A percentile compares a stretch with the other conserved stretches of the same genome.
phyloP scores from a whole-genome alignment of 768 basidiomycete species.

The Boletus tomentosulus region DNA sequence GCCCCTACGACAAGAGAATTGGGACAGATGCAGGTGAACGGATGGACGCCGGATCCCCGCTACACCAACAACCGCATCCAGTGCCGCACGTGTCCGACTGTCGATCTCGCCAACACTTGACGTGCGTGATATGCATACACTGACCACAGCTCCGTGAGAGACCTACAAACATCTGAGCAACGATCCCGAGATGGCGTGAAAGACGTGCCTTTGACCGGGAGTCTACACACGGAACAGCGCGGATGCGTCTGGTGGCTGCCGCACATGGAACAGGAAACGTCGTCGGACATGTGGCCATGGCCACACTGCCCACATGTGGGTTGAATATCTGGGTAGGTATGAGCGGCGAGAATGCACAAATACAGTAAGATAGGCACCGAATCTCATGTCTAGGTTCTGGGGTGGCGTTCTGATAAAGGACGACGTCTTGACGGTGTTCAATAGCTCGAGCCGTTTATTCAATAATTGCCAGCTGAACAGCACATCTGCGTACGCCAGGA shows the following conservation, averaged over 20 bases:
- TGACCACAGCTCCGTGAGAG: conserved; percentile 57
- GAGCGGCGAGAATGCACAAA: not conserved
- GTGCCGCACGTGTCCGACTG: conserved; percentile 53
- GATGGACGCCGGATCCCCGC: conserved; percentile 16
- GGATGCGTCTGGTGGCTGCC: conserved; percentile 42
- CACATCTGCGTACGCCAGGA: conserved; percentile 70
- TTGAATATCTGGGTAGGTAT: conserved; percentile 37
- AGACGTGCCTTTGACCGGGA: conserved; percentile 65
- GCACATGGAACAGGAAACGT: conserved; percentile 40
- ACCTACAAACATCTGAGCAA: conserved; percentile 34
- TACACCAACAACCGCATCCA: conserved; percentile 66
- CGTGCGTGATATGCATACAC: conserved; percentile 63
- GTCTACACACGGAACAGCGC: conserved; percentile 67
- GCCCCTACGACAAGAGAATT: not conserved
- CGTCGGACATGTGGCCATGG: conserved; percentile 30
- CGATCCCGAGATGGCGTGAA: too few relatives aligned
- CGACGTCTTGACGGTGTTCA: conserved; percentile 54
- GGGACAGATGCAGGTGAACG: conserved; percentile 10
- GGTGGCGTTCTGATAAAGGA: conserved; percentile 19
- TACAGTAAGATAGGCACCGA: conserved; percentile 10
- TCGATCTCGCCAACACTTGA: conserved; percentile 53
- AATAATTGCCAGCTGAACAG: conserved; percentile 70
- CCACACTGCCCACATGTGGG: conserved; percentile 47
- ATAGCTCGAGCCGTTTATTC: conserved; percentile 66
- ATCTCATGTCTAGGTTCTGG: conserved; percentile 36